Evolutionary conservation across 345 rosid genomes (phyloP).

Genomic region (Citrus mangshanensis): DNA sequence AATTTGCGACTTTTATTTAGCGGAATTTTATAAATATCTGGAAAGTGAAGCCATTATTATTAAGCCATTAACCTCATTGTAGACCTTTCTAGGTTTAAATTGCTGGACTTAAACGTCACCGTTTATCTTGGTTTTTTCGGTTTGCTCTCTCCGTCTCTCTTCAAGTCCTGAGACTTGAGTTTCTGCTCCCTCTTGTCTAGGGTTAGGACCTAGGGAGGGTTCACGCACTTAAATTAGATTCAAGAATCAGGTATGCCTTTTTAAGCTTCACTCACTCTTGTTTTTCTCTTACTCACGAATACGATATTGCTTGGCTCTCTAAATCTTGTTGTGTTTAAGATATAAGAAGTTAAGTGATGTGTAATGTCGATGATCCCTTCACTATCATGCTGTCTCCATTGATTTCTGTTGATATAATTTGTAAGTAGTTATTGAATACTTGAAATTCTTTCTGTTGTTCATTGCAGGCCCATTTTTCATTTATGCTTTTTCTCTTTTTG

Average conservation of each 20-base stretch:
- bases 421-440: not conserved
- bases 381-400: not conserved
- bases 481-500: not conserved
- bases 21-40: too few relatives aligned
- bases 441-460: not conserved
- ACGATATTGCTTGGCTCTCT: not conserved
- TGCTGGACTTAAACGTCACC: not conserved
- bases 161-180: not conserved
- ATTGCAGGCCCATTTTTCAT: not conserved
- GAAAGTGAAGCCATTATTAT: too few relatives aligned
- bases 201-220: not conserved
- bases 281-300: too few relatives aligned
- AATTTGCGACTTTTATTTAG: not conserved
- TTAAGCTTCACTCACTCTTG: not conserved
- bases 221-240: not conserved
- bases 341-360: not conserved
- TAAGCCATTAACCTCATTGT: not conserved
- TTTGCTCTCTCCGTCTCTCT: not conserved
- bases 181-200: not conserved
- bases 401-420: not conserved
- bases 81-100: too few relatives aligned
- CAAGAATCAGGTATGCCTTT: not conserved
- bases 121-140: not conserved
- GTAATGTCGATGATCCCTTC: not conserved
- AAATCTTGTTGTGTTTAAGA: not conserved